phyloP scores from a whole-genome alignment of 2,329 filamentous ascomycete genomes.

The Microcyclospora tardicrescens region DNA sequence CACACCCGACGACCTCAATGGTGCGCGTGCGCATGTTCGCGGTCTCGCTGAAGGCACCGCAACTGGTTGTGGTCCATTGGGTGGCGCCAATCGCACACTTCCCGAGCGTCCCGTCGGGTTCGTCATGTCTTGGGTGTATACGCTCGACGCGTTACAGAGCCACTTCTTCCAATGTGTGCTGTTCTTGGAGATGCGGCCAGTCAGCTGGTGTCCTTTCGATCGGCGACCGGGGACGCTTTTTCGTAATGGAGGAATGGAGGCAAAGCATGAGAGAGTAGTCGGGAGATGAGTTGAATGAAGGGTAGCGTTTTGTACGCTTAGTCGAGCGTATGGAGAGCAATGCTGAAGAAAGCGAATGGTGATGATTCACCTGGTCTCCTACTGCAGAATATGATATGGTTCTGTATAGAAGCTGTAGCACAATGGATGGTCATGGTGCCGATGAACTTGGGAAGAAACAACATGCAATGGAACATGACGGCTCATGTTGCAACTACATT shows the following conservation, averaged over 20 bases:
- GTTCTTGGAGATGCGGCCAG: neutral
- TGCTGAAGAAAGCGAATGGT: no score
- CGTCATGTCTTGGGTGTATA: neutral
- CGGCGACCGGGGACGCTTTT: conserved; percentile 1
- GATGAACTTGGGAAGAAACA: no score
- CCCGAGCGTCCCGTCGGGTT: neutral
- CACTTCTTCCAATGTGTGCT: neutral
- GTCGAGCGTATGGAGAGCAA: no score
- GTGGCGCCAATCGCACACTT: neutral
- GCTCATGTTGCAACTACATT: no score
- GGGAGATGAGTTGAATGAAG: no score
- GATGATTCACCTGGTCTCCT: no score
- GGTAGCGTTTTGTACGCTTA: no score
- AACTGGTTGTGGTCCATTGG: no score
- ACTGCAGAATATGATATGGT: no score
- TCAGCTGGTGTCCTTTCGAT: conserved; percentile 3
- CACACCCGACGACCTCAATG: conserved; percentile 7
- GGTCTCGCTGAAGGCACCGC: neutral
- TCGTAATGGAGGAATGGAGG: conserved; percentile 1
- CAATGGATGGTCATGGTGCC: no score
- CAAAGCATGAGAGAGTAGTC: neutral
- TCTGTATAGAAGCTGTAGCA: no score
- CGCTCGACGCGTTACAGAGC: neutral
- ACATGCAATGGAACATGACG: no score
- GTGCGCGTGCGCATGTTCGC: neutral